Conservation (phyloP, 257 asterid species). For the Voacanga thouarsii region DNA sequence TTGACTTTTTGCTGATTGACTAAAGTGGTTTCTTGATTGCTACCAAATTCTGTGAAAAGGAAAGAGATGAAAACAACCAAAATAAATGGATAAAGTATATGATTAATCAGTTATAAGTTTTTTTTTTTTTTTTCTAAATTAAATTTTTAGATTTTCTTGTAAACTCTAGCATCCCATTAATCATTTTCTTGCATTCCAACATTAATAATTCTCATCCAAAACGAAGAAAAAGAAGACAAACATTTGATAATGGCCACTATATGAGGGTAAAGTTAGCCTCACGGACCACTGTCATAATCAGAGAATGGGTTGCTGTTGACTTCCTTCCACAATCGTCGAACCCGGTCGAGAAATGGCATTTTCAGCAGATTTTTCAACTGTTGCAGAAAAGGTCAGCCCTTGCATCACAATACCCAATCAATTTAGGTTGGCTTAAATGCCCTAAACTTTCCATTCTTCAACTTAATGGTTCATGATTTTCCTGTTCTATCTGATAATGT, state of each 20-base stretch:
- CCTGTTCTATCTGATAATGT: background rate
- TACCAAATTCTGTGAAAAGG: slow-evolving; percentile 6
- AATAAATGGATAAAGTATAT: background rate
- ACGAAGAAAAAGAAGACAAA: background rate
- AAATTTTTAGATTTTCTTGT: background rate
- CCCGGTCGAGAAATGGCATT: slow-evolving; percentile 6
- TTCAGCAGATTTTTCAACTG: background rate
- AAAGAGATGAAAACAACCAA: background rate
- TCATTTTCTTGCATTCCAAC: background rate
- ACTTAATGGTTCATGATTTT: background rate
- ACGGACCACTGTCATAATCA: background rate
- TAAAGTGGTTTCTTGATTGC: slow-evolving; percentile 5
- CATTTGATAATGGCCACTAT: slow-evolving; percentile 9
- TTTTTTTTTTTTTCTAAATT: background rate
- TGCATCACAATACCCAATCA: background rate
- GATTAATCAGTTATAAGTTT: slow-evolving; percentile 1
- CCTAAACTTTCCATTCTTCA: background rate
- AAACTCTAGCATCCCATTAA: background rate
- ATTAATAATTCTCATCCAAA: background rate
- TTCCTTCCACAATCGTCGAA: background rate
- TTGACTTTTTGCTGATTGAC: slow-evolving; percentile 10
- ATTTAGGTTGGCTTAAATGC: background rate
- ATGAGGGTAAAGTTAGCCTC: background rate
- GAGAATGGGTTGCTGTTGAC: slow-evolving; percentile 7
- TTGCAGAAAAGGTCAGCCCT: background rate